Conservation (phyloP, 148 eudicot genomes). For the Chenopodium formosanum region DNA sequence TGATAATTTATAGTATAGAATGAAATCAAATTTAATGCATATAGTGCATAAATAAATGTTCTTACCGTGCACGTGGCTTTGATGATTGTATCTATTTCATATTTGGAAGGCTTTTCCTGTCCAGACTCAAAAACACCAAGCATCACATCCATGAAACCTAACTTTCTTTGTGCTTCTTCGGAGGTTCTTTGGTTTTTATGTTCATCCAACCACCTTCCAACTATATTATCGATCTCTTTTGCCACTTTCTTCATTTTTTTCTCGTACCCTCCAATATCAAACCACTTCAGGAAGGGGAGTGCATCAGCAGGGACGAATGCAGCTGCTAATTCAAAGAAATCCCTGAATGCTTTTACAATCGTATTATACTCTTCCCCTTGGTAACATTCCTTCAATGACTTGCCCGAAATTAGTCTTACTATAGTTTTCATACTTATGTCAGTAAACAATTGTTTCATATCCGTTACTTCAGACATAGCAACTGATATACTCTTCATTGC, state of each 20-base stretch:
- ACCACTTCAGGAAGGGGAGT: conserved; percentile 28
- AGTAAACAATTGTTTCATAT: conserved; percentile 42
- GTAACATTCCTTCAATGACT: conserved; percentile 18
- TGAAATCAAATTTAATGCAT: too few relatives aligned
- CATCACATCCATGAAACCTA: conserved; percentile 37
- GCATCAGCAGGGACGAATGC: conserved; percentile 28
- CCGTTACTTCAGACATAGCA: conserved; percentile 15
- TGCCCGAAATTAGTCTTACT: conserved; percentile 37
- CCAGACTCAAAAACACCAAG: conserved; percentile 17
- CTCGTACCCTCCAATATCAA: conserved; percentile 40
- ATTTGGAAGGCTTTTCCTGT: not conserved
- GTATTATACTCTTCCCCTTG: conserved; percentile 14
- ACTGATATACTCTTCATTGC: conserved; percentile 18
- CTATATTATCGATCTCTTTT: conserved; percentile 20
- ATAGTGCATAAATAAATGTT: too few relatives aligned
- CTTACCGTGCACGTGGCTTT: conserved; percentile 33
- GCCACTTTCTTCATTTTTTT: conserved; percentile 27
- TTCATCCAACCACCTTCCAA: conserved; percentile 30
- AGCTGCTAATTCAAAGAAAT: conserved; percentile 24
- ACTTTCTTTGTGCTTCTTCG: not conserved
- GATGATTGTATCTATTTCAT: conserved; percentile 21
- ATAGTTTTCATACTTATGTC: conserved; percentile 33
- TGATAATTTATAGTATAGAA: too few relatives aligned
- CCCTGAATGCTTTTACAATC: conserved; percentile 22
- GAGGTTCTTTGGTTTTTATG: conserved; percentile 12